These are phyloP conservation scores for Cyberlindnera euphorbiae DNA, from an alignment of 805 yeast genomes.

Conservation along the genomic window DNA sequence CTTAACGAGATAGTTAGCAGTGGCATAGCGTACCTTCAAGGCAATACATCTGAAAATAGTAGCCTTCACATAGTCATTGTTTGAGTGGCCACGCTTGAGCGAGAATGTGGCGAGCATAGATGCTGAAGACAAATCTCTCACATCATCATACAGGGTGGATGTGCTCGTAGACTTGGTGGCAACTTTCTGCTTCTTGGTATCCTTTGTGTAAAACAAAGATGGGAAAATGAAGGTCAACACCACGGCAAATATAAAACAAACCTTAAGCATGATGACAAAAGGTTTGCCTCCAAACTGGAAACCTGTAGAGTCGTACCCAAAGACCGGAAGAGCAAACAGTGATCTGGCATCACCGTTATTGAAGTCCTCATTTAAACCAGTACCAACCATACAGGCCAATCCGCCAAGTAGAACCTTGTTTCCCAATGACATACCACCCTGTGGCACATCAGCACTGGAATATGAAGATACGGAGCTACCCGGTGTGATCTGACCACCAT, in stretches of 20 bases:
- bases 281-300: conserved; percentile 25
- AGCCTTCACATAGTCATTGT: conserved; percentile 21
- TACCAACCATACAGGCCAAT: conserved; percentile 59
- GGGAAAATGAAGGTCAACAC: conserved; percentile 25
- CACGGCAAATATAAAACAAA: conserved; percentile 25
- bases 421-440: conserved; percentile 23
- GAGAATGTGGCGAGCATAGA: conserved; percentile 19
- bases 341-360: conserved; percentile 39
- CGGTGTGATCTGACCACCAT: conserved; percentile 21
- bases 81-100: conserved; percentile 12
- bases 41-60: conserved; percentile 25
- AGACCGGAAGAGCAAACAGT: conserved; percentile 43
- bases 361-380: conserved; percentile 51
- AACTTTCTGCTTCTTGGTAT: conserved; percentile 6
- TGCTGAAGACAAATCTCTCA: conserved; percentile 17
- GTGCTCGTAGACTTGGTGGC: background rate
- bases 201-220: conserved; percentile 10
- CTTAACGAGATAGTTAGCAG: conserved; percentile 19
- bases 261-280: conserved; percentile 25
- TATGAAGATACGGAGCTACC: conserved; percentile 16
- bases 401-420: conserved; percentile 58
- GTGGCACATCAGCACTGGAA: conserved; percentile 9
- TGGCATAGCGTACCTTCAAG: conserved; percentile 17
- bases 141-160: conserved; percentile 14
- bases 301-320: conserved; percentile 29